Evolutionary conservation across 2,329 filamentous ascomycete species (phyloP).

Genomic region (Orbilia oligospora): DNA sequence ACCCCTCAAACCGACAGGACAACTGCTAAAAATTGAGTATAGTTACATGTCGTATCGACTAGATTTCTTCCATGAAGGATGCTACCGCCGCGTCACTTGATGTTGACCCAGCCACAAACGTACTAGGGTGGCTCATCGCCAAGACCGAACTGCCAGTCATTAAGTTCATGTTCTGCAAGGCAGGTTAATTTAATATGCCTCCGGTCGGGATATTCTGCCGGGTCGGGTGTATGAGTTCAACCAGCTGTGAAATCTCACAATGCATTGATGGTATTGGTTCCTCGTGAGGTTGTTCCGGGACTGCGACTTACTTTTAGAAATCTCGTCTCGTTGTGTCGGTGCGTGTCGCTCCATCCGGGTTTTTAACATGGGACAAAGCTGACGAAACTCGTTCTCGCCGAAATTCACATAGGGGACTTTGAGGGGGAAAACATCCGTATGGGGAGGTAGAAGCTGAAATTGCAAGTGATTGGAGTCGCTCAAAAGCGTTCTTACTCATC

Average conservation of each 20-base stretch:
- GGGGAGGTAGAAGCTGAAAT: constrained; percentile 14
- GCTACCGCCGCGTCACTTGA: constrained; percentile 17
- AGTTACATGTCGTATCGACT: background rate
- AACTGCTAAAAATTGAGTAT: background rate
- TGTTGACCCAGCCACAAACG: constrained; percentile 10
- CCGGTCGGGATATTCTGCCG: constrained; percentile 28
- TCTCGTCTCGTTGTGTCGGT: background rate
- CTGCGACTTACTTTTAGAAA: background rate
- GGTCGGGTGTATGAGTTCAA: background rate
- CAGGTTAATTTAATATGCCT: constrained; percentile 11
- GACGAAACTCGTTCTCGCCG: constrained; percentile 35
- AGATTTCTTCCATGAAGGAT: constrained; percentile 10
- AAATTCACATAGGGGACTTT: constrained; percentile 20
- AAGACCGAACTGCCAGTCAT: background rate
- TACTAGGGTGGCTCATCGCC: constrained; percentile 23
- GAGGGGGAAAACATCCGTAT: background rate
- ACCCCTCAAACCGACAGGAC: background rate
- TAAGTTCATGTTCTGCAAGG: constrained; percentile 13
- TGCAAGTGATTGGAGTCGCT: constrained; percentile 28
- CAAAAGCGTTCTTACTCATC: constrained; percentile 28
- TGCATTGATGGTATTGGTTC: background rate
- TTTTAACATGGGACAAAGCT: constrained; percentile 16
- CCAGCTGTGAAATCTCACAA: background rate
- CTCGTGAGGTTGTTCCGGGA: background rate
- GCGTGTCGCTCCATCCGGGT: constrained; percentile 23